Conservation (phyloP, 2,329 filamentous ascomycete species). For the Thermothelomyces thermophilus region DNA sequence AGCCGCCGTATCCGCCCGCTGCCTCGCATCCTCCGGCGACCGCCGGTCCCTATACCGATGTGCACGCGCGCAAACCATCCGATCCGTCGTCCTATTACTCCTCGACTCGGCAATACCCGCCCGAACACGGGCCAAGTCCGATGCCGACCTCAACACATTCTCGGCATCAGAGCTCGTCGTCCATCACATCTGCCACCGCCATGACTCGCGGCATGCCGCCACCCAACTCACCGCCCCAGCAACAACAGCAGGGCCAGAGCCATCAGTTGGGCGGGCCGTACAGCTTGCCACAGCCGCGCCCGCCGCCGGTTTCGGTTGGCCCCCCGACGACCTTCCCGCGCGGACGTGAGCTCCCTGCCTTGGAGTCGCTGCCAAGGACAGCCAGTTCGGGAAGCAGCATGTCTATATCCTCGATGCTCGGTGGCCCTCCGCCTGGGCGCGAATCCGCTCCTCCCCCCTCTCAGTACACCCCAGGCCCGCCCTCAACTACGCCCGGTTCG, state of each 20-base stretch:
- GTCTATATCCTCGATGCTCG: conserved; percentile 57
- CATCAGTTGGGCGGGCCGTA: conserved; percentile 34
- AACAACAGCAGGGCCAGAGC: conserved; percentile 21
- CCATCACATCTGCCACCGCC: conserved; percentile 34
- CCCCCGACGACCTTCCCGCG: conserved; percentile 41
- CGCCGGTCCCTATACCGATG: conserved; percentile 27
- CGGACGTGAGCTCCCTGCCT: conserved; percentile 47
- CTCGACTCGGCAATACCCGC: conserved; percentile 31
- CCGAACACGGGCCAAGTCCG: conserved; percentile 27
- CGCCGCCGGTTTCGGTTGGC: conserved; percentile 37
- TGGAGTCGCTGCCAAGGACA: conserved; percentile 43
- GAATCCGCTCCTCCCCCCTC: conserved; percentile 29
- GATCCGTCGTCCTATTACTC: conserved; percentile 37
- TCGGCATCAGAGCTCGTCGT: conserved; percentile 41
- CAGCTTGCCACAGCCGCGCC: conserved; percentile 41
- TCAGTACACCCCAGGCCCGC: conserved; percentile 39
- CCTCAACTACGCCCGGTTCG: conserved; percentile 36
- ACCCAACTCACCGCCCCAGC: conserved; percentile 37
- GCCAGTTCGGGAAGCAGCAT: conserved; percentile 47
- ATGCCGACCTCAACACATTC: conserved; percentile 32
- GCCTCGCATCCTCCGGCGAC: conserved; percentile 17
- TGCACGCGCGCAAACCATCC: conserved; percentile 34
- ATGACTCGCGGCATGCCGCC: conserved; percentile 42
- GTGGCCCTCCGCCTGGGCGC: conserved; percentile 40
- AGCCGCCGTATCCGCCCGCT: conserved; percentile 16